These are phyloP conservation scores for Candida verbasci DNA, from an alignment of 805 yeast species.

Conservation along the genomic window DNA sequence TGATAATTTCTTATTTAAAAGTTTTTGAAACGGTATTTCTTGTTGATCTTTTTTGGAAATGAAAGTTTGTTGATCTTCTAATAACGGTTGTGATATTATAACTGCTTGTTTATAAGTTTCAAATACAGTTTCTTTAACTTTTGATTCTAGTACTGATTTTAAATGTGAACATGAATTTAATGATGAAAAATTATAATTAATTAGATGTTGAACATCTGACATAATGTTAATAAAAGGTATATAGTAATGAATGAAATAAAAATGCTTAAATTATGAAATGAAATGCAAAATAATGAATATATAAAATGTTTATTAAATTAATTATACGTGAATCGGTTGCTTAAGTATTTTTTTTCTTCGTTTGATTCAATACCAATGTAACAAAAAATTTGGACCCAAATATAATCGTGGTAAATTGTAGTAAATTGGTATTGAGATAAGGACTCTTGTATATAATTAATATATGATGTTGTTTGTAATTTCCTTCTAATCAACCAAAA, in stretches of 20 bases:
- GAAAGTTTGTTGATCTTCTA: constrained; percentile 20
- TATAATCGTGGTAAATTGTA: no score
- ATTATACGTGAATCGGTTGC: no score
- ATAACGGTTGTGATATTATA: constrained; percentile 37
- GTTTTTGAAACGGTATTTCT: constrained; percentile 29
- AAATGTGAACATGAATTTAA: constrained; percentile 46
- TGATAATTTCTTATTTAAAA: constrained; percentile 38
- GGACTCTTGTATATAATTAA: no score
- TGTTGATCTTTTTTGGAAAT: constrained; percentile 32
- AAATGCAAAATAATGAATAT: no score
- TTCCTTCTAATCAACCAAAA: no score
- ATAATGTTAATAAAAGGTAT: not conserved
- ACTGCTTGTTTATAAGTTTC: constrained; percentile 50
- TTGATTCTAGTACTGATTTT: constrained; percentile 42
- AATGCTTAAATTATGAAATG: no score
- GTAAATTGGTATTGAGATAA: no score
- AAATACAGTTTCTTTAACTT: constrained; percentile 46
- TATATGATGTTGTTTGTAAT: no score
- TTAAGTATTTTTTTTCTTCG: no score
- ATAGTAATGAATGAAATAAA: not conserved
- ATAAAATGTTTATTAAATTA: no score
- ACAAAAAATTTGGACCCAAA: no score
- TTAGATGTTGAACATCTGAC: constrained; percentile 1
- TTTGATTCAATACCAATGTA: no score
- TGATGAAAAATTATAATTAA: constrained; percentile 7